Conservation (phyloP, 2,329 filamentous ascomycete species). For the Aspergillus sp. region DNA sequence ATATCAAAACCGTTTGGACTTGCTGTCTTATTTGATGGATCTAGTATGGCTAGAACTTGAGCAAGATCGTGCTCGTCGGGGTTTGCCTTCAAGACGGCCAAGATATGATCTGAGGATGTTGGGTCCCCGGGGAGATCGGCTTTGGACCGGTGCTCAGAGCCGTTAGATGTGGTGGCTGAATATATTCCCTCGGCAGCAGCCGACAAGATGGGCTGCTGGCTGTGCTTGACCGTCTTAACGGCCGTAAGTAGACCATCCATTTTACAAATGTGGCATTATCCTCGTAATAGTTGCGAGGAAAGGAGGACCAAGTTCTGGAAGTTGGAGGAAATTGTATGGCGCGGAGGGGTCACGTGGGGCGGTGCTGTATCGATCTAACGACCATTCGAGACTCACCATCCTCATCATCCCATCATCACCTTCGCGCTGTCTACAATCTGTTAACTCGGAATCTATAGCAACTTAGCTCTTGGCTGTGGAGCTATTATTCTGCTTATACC, state of each 20-base stretch:
- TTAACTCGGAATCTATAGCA: background rate
- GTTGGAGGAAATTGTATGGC: conserved; percentile 25
- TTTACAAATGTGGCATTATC: conserved; percentile 12
- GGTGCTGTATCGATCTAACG: conserved; percentile 17
- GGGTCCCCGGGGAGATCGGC: conserved; percentile 19
- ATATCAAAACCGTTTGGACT: conserved; percentile 55
- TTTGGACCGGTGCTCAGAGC: conserved; percentile 15
- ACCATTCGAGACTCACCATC: conserved; percentile 3
- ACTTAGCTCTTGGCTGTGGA: background rate
- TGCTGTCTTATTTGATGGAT: conserved; percentile 32
- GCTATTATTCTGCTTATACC: background rate
- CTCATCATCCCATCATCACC: background rate
- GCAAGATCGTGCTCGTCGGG: conserved; percentile 40
- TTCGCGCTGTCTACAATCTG: background rate
- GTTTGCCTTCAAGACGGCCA: conserved; percentile 44
- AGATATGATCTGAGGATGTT: conserved; percentile 33
- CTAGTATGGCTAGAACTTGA: conserved; percentile 36
- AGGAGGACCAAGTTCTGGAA: conserved; percentile 8
- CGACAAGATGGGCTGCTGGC: conserved; percentile 22
- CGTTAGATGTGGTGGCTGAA: conserved; percentile 4
- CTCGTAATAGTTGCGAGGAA: conserved; percentile 6
- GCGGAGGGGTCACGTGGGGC: conserved; percentile 31
- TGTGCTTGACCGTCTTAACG: conserved; percentile 39
- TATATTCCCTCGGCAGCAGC: conserved; percentile 18
- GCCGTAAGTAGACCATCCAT: conserved; percentile 46